These are phyloP conservation scores for Piromyces sp. DNA, from an alignment of 192 early-diverging fungal genomes.

Conservation along the genomic window DNA sequence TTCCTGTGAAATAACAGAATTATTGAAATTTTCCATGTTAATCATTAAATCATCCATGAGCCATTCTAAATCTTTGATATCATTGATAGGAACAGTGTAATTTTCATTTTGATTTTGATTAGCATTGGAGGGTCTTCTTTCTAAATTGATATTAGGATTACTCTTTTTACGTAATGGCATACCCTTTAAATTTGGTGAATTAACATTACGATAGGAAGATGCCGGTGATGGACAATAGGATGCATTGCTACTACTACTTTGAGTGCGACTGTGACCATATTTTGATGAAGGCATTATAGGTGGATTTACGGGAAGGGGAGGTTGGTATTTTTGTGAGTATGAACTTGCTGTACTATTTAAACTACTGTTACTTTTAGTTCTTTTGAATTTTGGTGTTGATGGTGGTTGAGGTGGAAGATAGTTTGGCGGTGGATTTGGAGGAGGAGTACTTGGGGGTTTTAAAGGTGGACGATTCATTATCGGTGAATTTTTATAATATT, in stretches of 20 bases:
- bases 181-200: background rate
- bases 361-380: background rate
- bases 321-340: background rate
- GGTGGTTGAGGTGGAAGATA: background rate
- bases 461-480: background rate
- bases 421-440: background rate
- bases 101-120: background rate
- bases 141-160: background rate
- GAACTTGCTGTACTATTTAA: background rate
- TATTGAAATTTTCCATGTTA: background rate
- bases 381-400: background rate
- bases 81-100: background rate
- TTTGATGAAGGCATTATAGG: background rate
- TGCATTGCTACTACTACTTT: background rate
- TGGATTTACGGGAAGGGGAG: background rate
- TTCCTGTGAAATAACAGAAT: background rate
- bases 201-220: background rate
- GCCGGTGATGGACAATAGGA: background rate
- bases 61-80: background rate
- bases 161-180: background rate
- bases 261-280: background rate
- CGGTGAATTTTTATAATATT: background rate
- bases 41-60: background rate
- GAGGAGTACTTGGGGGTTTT: background rate
- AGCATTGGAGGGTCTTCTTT: background rate